A percentile compares a stretch with the other conserved stretches of the same genome.
These are phyloP conservation scores for Catharanthus roseus DNA, from an alignment of 257 asterid genomes.

Conservation along the genomic window DNA sequence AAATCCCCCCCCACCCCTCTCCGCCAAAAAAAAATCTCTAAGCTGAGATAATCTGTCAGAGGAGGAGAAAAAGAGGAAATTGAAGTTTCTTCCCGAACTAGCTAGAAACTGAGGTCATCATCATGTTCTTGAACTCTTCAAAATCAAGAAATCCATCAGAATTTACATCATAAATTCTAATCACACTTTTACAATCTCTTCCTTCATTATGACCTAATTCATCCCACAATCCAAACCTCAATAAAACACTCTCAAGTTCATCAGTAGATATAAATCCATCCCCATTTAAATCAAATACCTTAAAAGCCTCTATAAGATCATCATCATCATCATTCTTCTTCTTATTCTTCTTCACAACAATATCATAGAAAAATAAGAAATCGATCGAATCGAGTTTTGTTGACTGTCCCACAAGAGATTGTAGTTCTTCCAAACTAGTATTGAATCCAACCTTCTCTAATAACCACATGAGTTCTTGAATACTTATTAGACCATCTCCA, in stretches of 20 bases:
- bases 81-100: no score
- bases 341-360: conserved; percentile 9
- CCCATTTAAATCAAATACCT: conserved; percentile 27
- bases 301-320: conserved; percentile 24
- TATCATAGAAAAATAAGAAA: conserved; percentile 6
- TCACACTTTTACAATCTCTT: conserved; percentile 39
- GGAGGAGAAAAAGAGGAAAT: no score
- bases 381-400: not conserved
- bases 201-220: conserved; percentile 17
- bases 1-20: no score
- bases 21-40: not conserved
- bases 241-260: conserved; percentile 24
- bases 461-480: conserved; percentile 7
- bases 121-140: conserved; percentile 62
- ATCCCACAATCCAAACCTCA: conserved; percentile 33
- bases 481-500: conserved; percentile 6
- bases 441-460: conserved; percentile 7
- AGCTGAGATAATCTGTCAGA: no score
- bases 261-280: conserved; percentile 34
- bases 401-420: not conserved
- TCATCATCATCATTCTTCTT: not conserved
- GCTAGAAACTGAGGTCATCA: conserved; percentile 26
- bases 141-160: conserved; percentile 59
- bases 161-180: conserved; percentile 39
- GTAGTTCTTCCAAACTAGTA: not conserved